Base-by-base conservation (phyloP, 2,329 filamentous ascomycete species). In the Aspergillus chevalieri region DNA sequence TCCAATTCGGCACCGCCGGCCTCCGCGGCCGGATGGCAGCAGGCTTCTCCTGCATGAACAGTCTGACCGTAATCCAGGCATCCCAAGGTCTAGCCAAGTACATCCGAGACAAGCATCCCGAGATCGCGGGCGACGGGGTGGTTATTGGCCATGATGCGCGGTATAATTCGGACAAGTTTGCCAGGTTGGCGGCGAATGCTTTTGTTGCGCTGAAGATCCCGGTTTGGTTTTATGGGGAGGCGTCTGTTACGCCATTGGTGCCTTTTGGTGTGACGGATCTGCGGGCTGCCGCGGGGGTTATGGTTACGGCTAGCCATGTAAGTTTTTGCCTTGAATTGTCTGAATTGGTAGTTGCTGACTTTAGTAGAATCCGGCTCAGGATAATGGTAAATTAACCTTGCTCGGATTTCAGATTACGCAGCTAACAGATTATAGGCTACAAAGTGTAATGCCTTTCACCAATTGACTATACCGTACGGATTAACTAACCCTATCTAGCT, bases 1-100 rank as follows among this genome's bases (percentile, higher is more conserved):
- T 84, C 51, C 74, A 80, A 42, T 84, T 84, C 56, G 81, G 81
- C 21, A 84, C 80, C 5, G 79, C 80, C 36, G 82, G 82, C 39
- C 71, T 85, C 7, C 74, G 82, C 43, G 80, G 80, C n/a, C 74
- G 76, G 34, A 85, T 85, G 82, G 77, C 81, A 57, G 82, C 81
- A 42, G 82, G 82, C 4, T 85, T 84, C 62, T 75, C 81, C 2
- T 78, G 75, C 56, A 79, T 82, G 73, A 82, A 82, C 63, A 74
- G 72, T 14, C 65, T 82, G 48, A 82, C 78, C 0, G 76, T 82
- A 51, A 81, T 82, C 49, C 78, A 84, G 66, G 80, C 82, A 38
- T 83, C 82, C 0, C 81, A 84, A 63, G 82, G 82, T n/a, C 69
- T 85, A 26, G 82, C 81, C 42, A 77, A 77, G 53, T 84, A 83